phyloP scores from a whole-genome alignment of 2,329 filamentous ascomycete species.

The Xylariaceae sp. region DNA sequence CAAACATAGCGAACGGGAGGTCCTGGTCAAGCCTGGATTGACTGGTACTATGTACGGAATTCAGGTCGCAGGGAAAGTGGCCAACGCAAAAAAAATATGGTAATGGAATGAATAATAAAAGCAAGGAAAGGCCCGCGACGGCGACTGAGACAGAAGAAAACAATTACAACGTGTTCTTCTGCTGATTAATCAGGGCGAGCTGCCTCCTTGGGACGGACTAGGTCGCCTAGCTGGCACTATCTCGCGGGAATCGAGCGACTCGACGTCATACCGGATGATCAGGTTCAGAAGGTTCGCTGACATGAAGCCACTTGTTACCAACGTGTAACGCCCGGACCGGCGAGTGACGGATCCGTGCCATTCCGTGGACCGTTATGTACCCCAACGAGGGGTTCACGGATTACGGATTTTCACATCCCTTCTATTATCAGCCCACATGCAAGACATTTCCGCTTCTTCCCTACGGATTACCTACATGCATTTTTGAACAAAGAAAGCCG shows the following conservation, averaged over 20 bases:
- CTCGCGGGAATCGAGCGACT: conserved; percentile 13
- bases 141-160: not conserved
- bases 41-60: not conserved
- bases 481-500: no score
- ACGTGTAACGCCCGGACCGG: no score
- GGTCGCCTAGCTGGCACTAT: not conserved
- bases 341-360: no score
- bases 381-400: no score
- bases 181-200: conserved; percentile 14
- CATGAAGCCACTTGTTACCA: not conserved
- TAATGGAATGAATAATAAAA: not conserved
- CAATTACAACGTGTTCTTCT: conserved; percentile 23
- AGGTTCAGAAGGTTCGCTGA: conserved; percentile 20
- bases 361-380: not conserved
- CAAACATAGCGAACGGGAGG: not conserved
- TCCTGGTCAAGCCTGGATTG: not conserved
- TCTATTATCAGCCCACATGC: no score
- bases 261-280: conserved; percentile 28
- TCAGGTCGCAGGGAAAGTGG: not conserved
- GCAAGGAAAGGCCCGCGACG: not conserved
- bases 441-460: no score
- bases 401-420: no score
- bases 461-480: no score
- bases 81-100: not conserved
- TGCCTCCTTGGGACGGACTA: conserved; percentile 2